These are phyloP conservation scores for Solanum corneliomulleri DNA, from an alignment of 257 asterid species.

Conservation along the genomic window DNA sequence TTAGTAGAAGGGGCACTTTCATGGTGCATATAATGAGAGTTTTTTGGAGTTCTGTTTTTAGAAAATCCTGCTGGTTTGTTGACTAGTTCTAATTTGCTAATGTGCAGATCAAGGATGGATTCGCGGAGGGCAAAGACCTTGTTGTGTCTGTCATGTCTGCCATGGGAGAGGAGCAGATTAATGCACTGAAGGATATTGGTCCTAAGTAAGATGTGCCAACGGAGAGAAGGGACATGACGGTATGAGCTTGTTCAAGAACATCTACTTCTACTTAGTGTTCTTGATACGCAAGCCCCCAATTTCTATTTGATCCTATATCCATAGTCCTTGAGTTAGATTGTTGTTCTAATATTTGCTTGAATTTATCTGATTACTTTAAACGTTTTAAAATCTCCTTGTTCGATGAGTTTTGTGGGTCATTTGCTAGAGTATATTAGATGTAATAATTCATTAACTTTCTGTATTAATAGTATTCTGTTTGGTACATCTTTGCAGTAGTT, in stretches of 20 bases:
- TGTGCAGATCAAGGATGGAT: slow-evolving; percentile 73
- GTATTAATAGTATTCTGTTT: too few species aligned
- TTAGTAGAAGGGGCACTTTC: neutral
- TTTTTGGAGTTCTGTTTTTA: neutral
- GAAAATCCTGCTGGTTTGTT: neutral
- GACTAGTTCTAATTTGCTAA: neutral
- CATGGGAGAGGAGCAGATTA: slow-evolving; percentile 94
- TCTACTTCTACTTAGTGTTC: neutral
- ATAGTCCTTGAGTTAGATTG: neutral
- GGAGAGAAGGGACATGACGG: neutral
- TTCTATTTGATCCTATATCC: neutral
- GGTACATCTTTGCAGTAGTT: too few species aligned
- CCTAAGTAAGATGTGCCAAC: slow-evolving; percentile 21
- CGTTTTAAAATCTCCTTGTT: neutral
- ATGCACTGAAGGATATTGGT: slow-evolving; percentile 75
- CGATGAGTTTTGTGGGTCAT: neutral
- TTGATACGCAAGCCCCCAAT: neutral
- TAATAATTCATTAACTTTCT: too few species aligned
- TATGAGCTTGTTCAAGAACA: neutral
- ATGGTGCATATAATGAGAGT: neutral
- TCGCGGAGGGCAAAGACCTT: slow-evolving; percentile 76
- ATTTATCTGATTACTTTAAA: neutral
- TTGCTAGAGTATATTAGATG: neutral
- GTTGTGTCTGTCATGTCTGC: slow-evolving; percentile 89
- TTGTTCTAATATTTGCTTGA: neutral